Conservation (phyloP, 306 rosid genomes). For the Begonia fuchsioides region DNA sequence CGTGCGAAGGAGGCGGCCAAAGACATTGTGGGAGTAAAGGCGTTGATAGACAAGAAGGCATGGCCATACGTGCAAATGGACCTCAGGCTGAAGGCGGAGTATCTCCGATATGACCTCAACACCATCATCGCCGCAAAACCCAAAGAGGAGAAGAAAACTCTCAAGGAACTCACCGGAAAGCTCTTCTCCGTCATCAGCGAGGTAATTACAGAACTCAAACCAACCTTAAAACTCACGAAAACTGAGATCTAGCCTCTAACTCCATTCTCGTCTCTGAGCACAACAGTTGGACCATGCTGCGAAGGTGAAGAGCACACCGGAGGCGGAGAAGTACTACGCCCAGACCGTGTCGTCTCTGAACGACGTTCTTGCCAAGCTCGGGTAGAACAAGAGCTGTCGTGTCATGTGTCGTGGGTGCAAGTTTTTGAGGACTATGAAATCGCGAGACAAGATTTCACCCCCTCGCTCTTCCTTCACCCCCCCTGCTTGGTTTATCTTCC, state of each 20-base stretch:
- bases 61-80: conserved; percentile 93
- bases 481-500: too few species aligned
- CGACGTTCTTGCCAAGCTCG: conserved; percentile 73
- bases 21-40: conserved; percentile 64
- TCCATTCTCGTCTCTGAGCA: too few species aligned
- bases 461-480: too few species aligned
- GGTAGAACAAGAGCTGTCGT: conserved; percentile 26
- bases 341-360: conserved; percentile 59
- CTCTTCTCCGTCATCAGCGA: conserved; percentile 64
- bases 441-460: too few species aligned
- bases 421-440: too few species aligned
- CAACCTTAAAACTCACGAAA: too few species aligned
- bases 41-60: conserved; percentile 70
- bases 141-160: conserved; percentile 56
- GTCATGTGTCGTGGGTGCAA: too few species aligned
- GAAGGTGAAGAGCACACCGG: conserved; percentile 64
- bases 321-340: conserved; percentile 92
- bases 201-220: conserved; percentile 32
- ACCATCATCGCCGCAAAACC: conserved; percentile 65
- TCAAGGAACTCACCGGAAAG: conserved; percentile 72
- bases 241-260: too few species aligned
- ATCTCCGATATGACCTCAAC: conserved; percentile 79
- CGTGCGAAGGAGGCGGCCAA: conserved; percentile 92
- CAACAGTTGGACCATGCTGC: conserved; percentile 91
- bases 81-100: conserved; percentile 53